Base-by-base conservation (phyloP, 768 basidiomycete species). In the Rhizopogon sp. region DNA sequence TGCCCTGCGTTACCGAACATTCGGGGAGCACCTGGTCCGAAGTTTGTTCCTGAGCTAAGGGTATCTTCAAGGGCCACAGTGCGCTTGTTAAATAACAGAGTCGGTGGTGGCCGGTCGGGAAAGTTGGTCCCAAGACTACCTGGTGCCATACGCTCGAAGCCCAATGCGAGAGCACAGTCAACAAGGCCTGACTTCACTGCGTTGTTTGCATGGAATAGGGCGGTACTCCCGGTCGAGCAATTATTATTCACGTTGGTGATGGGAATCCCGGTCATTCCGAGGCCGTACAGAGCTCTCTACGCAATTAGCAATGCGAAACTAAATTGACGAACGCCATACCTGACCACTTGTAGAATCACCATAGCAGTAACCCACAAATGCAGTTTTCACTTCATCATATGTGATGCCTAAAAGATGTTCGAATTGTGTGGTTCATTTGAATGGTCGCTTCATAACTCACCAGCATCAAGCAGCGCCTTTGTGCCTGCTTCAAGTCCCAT, bases 161-260 rank as follows among this genome's bases (percentile, higher is more conserved):
- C 91, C 1, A 93, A 81, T 0, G 92, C 91, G 20, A 94, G 73
- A 1, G 85, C 81, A 64, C 90, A 92, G 53, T 89, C 85, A 2
- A 74, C 81, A 53, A 84, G 76, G 13, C 86, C 87, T 40, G 78
- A 79, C 66, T 85, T 88, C 43, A 93, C 82, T 8, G 80, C 76
- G 22, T 78, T 83, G 59, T 86, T 87, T 6, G 87, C 88, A 44
- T 87, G 80, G 67, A 80, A 89, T 20, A 93, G 75, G 5, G 92
- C 90, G 0, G 87, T 79, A 49, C 85, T 87, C 4, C 90, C 90
- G 0, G 90, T 90, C 3, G 90, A 85, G 63, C 90, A 92, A 68
- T 90, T 90, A 71, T 93, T 93, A 74, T 90, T 92, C 42, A 93
- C 88, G 61, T 93, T 93, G 49, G 86, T 79, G 63, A 93, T 85